Percentiles rank a stretch among this genome's conserved stretches.
Conservation (phyloP, 2,329 filamentous ascomycete genomes). For the Cylindrodendrum hubeiense region DNA sequence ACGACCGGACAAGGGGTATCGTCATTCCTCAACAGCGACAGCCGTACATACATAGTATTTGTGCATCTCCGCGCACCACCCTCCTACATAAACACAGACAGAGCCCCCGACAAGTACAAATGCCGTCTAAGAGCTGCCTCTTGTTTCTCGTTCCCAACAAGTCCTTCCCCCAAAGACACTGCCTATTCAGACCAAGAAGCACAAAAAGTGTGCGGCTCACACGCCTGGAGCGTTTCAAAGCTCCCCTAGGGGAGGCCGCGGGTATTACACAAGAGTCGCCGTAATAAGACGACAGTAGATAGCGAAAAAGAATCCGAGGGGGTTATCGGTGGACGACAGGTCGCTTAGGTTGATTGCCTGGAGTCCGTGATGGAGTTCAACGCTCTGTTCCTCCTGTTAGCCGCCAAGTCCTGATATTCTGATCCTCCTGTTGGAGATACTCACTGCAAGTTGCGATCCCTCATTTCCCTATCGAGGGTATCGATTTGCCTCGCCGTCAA, state of each 20-base stretch:
- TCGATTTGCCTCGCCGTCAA: slow-evolving; percentile 63
- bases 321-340: slow-evolving; percentile 24
- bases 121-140: not conserved
- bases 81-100: slow-evolving; percentile 2
- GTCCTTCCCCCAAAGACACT: slow-evolving; percentile 16
- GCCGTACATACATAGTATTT: slow-evolving; percentile 30
- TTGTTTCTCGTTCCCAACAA: not conserved
- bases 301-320: slow-evolving; percentile 22
- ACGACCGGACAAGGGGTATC: slow-evolving; percentile 31
- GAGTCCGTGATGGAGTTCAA: slow-evolving; percentile 45
- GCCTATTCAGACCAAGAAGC: slow-evolving; percentile 19
- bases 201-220: slow-evolving; percentile 19
- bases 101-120: not conserved
- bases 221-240: not conserved
- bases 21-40: slow-evolving; percentile 33
- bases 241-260: slow-evolving; percentile 33
- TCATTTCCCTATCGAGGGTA: slow-evolving; percentile 68
- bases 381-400: slow-evolving; percentile 34
- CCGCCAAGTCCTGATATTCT: not conserved
- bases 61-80: slow-evolving; percentile 16
- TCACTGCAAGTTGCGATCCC: slow-evolving; percentile 64
- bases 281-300: slow-evolving; percentile 31
- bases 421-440: slow-evolving; percentile 43
- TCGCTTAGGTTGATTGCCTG: slow-evolving; percentile 27
- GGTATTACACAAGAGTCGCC: slow-evolving; percentile 45